Conservation (phyloP, 495 filamentous ascomycete species). For the Staphylotrichum longicolle region DNA sequence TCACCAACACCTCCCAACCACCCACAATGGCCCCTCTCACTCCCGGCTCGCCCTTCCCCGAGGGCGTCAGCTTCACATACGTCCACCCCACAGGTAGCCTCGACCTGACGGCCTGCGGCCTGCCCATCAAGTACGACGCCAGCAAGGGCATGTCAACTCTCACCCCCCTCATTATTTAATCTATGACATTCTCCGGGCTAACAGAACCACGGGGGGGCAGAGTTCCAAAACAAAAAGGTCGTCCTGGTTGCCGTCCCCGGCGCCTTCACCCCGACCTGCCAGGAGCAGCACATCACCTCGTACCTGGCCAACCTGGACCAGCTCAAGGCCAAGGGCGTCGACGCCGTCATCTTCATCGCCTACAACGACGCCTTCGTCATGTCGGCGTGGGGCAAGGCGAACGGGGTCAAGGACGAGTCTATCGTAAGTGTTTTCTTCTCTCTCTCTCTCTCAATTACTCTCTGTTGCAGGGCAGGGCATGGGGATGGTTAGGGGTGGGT, state of each 20-base stretch:
- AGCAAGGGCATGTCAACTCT: conserved; percentile 54
- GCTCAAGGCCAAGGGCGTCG: conserved; percentile 81
- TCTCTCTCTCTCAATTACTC: no score
- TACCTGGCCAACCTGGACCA: conserved; percentile 72
- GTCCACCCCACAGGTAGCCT: conserved; percentile 65
- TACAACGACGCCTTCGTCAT: conserved; percentile 92
- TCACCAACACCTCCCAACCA: conserved; percentile 4
- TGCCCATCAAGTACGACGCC: conserved; percentile 76
- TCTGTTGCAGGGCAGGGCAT: no score
- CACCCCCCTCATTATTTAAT: not conserved
- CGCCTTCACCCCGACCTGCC: conserved; percentile 94
- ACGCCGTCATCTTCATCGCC: conserved; percentile 79
- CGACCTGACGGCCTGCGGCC: conserved; percentile 71
- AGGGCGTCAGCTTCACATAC: conserved; percentile 75
- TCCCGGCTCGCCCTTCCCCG: conserved; percentile 79
- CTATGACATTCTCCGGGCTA: not conserved
- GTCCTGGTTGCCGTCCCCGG: conserved; percentile 89
- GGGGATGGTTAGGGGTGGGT: no score
- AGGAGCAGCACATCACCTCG: conserved; percentile 78
- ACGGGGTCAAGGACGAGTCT: conserved; percentile 72
- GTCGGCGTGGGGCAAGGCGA: conserved; percentile 95
- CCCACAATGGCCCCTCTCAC: conserved; percentile 69
- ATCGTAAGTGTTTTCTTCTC: conserved; percentile 57
- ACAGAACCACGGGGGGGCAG: conserved; percentile 32
- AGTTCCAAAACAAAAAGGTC: conserved; percentile 85